phyloP scores from a whole-genome alignment of 768 basidiomycete genomes.

The Russula lepida region DNA sequence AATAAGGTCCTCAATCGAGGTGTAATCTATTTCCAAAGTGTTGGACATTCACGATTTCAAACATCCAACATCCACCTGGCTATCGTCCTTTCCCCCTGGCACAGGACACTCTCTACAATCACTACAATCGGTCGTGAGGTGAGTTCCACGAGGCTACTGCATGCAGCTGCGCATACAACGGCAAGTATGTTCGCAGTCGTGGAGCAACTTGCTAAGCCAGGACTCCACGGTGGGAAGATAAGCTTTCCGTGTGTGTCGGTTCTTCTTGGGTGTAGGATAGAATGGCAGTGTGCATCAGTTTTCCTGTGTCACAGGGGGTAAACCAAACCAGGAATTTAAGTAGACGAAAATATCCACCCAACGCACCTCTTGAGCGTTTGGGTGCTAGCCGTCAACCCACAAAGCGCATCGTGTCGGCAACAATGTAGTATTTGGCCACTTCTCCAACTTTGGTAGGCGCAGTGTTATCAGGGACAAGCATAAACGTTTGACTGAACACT shows the following conservation, averaged over 20 bases:
- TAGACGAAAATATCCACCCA: neutral
- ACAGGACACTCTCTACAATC: neutral
- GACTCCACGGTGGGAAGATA: neutral
- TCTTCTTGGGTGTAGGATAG: neutral
- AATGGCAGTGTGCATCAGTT: neutral
- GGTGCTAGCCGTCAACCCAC: slow-evolving; percentile 45
- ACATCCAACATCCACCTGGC: neutral
- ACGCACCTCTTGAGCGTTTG: neutral
- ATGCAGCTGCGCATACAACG: neutral
- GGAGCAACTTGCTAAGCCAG: neutral
- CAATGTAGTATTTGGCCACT: slow-evolving; percentile 74
- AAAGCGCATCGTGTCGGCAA: slow-evolving; percentile 72
- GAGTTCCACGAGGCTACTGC: neutral
- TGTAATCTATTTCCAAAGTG: neutral
- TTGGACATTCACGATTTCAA: neutral
- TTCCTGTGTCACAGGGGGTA: neutral
- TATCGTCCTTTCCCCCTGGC: neutral
- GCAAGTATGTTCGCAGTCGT: neutral
- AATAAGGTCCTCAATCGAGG: neutral
- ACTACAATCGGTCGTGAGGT: neutral
- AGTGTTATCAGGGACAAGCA: slow-evolving; percentile 68
- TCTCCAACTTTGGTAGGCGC: slow-evolving; percentile 62
- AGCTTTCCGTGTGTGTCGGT: neutral
- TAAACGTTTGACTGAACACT: slow-evolving; percentile 82
- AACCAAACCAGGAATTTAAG: neutral